Evolutionary conservation across 2,329 filamentous ascomycete genomes (phyloP).

Genomic region (Aspergillus cejpii): DNA sequence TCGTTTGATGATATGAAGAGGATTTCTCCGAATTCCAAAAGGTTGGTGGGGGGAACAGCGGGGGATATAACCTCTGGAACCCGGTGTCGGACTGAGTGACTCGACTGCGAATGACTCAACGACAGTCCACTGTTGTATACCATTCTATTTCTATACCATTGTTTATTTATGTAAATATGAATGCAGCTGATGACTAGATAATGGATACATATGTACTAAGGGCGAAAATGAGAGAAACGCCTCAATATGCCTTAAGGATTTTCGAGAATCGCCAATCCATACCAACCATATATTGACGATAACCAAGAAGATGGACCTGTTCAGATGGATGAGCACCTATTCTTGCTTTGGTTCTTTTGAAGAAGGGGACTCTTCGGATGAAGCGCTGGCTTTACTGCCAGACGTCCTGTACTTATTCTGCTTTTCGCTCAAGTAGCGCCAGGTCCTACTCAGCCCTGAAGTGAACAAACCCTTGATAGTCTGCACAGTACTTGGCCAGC

Average conservation of each 20-base stretch:
- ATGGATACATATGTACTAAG: conserved; percentile 10
- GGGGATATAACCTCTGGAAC: conserved; percentile 8
- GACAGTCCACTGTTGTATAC: background rate
- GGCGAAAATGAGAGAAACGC: conserved; percentile 10
- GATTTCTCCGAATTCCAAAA: conserved; percentile 9
- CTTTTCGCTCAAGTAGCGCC: conserved; percentile 79
- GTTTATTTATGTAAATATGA: background rate
- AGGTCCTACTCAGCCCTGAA: conserved; percentile 62
- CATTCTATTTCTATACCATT: background rate
- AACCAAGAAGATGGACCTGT: conserved; percentile 3
- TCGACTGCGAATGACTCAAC: background rate
- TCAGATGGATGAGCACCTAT: conserved; percentile 5
- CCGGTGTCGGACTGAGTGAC: conserved; percentile 16
- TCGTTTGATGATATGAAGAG: background rate
- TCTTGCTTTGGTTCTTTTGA: conserved; percentile 19
- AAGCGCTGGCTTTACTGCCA: conserved; percentile 24
- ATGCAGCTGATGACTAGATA: background rate
- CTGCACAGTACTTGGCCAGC: conserved; percentile 86
- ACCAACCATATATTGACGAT: conserved; percentile 10
- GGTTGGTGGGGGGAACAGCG: conserved; percentile 15
- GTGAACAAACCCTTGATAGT: conserved; percentile 78
- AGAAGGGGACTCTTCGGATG: conserved; percentile 10
- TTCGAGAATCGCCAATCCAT: conserved; percentile 1
- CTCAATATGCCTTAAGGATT: conserved; percentile 14
- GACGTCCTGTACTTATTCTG: conserved; percentile 52